Evolutionary conservation across 2,329 filamentous ascomycete genomes (phyloP), one percentile per base, ranked within the genome.

Genomic region (Paracoccidioides brasiliensis): DNA sequence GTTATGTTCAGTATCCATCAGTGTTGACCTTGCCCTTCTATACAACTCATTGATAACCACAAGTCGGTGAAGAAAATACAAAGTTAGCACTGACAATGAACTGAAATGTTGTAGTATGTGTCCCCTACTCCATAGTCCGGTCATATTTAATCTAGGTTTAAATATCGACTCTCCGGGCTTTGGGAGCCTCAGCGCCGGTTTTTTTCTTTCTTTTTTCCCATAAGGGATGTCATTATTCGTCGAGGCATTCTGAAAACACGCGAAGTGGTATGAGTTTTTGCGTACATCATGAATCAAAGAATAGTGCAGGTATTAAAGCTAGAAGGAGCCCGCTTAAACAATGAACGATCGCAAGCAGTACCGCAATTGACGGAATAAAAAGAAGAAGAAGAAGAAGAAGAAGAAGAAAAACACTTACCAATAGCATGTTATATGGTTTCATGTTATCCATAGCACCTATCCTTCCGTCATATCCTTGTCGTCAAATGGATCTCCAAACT

Each of bases 401-500:
- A 44, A 15, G 42, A 38, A 14, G 33, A 14, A 42, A 15, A 9
- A 12, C 49, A 41, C 49, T 42, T 42, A 52, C 49, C 28, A 32
- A 22, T n/a, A 33, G 22, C 2, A 40, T 48, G 12, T 37, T 30
- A 8, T 22, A 15, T 52, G 12, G 22, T 33, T 14, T 41, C 22
- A 52, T 5, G 22, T 15, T 22, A 15, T 15, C 8, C 15, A 15
- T 15, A n/a, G 8, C 42, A 15, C 2, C 42, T 44, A 44, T 42
- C 38, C 37, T 52, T 52, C 12, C 9, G 66, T 56, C 64, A 73
- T 66, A 60, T 72, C 69, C 6, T 68, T 62, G 46, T 73, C 70
- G 60, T 74, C 72, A 55, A 75, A 74, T 9, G 71, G 70, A 55
- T 76, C 74, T 1, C 73, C 74, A 58, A 74, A 76, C 55, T 73